Base-by-base conservation (phyloP, 2,329 filamentous ascomycete species). In the Cercospora berteroae region DNA sequence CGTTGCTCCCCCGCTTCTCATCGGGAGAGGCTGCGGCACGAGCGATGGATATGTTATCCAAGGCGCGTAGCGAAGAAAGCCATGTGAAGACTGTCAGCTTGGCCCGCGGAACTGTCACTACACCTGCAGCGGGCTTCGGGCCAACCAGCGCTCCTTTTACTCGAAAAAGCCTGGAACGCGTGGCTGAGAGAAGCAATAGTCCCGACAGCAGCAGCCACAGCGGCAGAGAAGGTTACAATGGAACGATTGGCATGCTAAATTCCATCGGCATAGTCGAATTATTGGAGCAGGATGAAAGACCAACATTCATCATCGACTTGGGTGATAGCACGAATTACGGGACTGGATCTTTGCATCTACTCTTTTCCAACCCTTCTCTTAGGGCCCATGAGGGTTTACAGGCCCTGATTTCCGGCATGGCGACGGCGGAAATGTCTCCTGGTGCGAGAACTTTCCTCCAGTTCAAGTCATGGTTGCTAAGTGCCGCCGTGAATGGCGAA, bases 271-370 rank as follows among this genome's bases (percentile, higher is more conserved):
- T 92, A 9, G 79, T 89, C 20, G 92, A 94, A 77, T 80, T 94
- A 44, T 79, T 95, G 48, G 91, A 94, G 74, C 86, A 90, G 71
- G 92, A 95, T 76, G 87, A 90, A 60, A 83, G 92, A 57, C 92
- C 91, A 2, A 91, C 90, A 0, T 92, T 94, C 73, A 85, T 94
- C 50, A 82, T 94, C 36, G 91, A 94, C 73, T 79, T 91, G 60
- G 81, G 82, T 7, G 87, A 89, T 73, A 77, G 82, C 1, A 77
- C 80, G n/a, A 89, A 88, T 71, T 83, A 82, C 57, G 80, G 79
- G 23, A 80, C 84, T 1, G 83, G 84, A 0, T 82, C 82, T 1
- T 78, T 94, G 42, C 83, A 86, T 31, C 83, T 92, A 7, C 72
- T 92, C 0, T 94, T 90, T 76, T 85, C 86, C 31, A 95, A 94